Percentiles rank a stretch among this genome's conserved stretches.
Conservation (phyloP, 129 eudicot species). For the Artemisia tridentata region DNA sequence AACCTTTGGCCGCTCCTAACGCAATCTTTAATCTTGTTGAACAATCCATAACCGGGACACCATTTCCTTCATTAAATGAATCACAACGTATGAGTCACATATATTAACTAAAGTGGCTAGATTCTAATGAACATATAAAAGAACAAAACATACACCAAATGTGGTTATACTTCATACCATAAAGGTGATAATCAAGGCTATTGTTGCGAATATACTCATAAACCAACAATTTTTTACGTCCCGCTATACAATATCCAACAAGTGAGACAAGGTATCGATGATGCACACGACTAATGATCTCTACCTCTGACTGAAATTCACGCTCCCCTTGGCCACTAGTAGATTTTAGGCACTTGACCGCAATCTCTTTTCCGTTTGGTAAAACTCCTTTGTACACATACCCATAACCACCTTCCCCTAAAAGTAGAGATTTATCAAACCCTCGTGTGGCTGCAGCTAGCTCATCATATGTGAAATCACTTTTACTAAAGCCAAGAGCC, state of each 20-base stretch:
- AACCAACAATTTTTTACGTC: neutral
- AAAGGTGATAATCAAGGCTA: neutral
- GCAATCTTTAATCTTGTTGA: neutral
- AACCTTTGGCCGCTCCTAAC: neutral
- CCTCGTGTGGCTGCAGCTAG: neutral
- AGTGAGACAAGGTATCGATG: neutral
- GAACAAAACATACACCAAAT: neutral
- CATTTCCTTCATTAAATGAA: neutral
- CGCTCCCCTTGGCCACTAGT: neutral
- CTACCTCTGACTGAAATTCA: neutral
- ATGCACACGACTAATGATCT: constrained; percentile 5
- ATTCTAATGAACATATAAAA: neutral
- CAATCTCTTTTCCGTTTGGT: neutral
- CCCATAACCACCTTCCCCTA: neutral
- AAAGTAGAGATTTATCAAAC: neutral
- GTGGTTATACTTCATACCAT: neutral
- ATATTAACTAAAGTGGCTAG: neutral
- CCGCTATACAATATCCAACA: neutral
- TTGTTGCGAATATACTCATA: neutral
- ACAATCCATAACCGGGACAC: neutral
- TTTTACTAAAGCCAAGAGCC: constrained; percentile 41
- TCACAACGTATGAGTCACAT: neutral
- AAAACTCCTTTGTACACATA: neutral
- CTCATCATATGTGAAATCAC: neutral
- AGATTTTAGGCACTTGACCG: neutral